A percentile compares a stretch with the other conserved stretches of the same genome.
Evolutionary conservation across 208 protist genomes (phyloP).

Genomic region (Trypanosoma melophagium): DNA sequence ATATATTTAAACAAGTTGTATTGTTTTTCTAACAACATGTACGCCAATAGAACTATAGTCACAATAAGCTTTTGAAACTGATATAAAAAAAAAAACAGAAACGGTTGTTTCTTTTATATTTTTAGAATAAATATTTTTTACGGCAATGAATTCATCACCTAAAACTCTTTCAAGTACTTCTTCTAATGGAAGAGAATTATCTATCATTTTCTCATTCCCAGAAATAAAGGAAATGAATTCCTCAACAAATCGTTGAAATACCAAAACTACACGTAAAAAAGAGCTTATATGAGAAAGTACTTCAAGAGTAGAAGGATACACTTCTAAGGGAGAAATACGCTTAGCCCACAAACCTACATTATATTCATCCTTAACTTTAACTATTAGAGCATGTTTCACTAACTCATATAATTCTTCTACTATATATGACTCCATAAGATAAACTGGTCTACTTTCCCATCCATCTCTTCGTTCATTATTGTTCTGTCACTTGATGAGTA

Average conservation of each 20-base stretch:
- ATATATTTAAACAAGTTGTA: slow-evolving; percentile 1
- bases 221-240: neutral
- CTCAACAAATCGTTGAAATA: slow-evolving; percentile 1
- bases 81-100: neutral
- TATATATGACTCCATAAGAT: neutral
- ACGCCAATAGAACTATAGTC: neutral
- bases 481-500: neutral
- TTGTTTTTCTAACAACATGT: neutral
- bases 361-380: neutral
- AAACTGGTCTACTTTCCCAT: neutral
- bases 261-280: slow-evolving; percentile 7
- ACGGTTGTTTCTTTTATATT: neutral
- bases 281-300: neutral
- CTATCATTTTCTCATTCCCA: neutral
- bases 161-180: neutral
- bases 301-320: neutral
- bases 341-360: neutral
- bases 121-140: neutral
- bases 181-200: neutral
- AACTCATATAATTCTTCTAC: neutral
- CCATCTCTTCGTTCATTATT: neutral
- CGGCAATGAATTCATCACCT: neutral
- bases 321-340: neutral
- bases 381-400: neutral
- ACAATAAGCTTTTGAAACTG: neutral